Evolutionary conservation across 768 basidiomycete genomes (phyloP), one percentile per base, ranked within the genome.

Genomic region (Mycena galopus): DNA sequence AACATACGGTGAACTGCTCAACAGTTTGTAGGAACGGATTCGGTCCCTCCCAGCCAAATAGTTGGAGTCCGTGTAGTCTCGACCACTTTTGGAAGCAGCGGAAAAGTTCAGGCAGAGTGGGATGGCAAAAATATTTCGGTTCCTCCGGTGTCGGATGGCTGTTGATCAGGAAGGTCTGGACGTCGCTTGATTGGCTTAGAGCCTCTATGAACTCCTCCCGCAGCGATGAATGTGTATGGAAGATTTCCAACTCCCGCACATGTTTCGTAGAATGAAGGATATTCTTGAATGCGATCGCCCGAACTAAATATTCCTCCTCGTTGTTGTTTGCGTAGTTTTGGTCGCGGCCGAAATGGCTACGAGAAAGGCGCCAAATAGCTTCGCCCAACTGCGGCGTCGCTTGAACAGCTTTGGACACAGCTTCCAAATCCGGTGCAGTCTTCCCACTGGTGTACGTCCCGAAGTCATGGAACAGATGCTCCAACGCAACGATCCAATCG

Each of bases 391-490:
- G 33, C 29, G 63, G 51, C 33, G 53, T 21, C 12, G 63, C 63
- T 55, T 55, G 63, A 23, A 65, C 63, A 65, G 33, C 32, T 65
- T 65, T 55, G 23, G 63, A 53, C 33, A 65, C 32, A 5, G 63
- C 63, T 17, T 37, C 23, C 30, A 65, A 29, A 55, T 65, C 63
- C 35, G 63, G 63, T n/a, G 63, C 63, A 63, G 62, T 63, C 47
- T 32, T 33, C 12, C 51, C 51, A 39, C 35, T 65, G 23, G 63
- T 65, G 63, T 65, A 65, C 9, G 63, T 51, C 12, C 63, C 63
- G 33, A 65, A 65, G 23, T 65, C 63, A 27, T 65, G 63, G 63
- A 65, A 65, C 44, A 65, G 63, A 39, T 65, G 63, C 51, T 65
- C 63, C 63, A 65, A 55, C 19, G 63, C 63, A 3, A 65, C 35